phyloP scores from a whole-genome alignment of 371 early-diverging fungal species.

The Umbelopsis sp. region DNA sequence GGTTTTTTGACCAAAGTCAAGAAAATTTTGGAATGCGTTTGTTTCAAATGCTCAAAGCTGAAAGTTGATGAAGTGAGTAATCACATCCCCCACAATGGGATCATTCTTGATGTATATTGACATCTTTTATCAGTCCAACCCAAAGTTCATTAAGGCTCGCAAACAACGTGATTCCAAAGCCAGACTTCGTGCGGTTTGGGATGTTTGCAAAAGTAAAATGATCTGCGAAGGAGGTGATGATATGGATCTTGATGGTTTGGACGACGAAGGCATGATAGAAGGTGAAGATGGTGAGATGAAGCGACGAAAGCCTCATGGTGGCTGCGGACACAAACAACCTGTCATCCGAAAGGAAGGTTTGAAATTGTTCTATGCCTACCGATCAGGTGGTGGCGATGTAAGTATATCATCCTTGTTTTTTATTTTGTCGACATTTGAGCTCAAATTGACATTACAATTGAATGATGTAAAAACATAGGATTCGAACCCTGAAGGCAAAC shows the following conservation, averaged over 20 bases:
- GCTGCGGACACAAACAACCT: slow-evolving; percentile 96
- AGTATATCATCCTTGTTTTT: slow-evolving; percentile 23
- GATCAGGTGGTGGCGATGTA: slow-evolving; percentile 61
- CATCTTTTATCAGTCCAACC: slow-evolving; percentile 56
- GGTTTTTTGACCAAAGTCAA: slow-evolving; percentile 90
- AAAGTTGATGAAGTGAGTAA: slow-evolving; percentile 80
- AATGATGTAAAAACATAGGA: slow-evolving; percentile 37
- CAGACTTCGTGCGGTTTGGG: slow-evolving; percentile 92
- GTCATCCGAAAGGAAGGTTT: slow-evolving; percentile 90
- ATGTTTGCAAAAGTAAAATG: slow-evolving; percentile 85
- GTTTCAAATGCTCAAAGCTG: slow-evolving; percentile 97
- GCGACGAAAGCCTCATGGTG: slow-evolving; percentile 74
- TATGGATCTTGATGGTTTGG: slow-evolving; percentile 51
- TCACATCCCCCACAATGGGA: background rate
- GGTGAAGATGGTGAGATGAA: slow-evolving; percentile 49
- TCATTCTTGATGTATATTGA: background rate
- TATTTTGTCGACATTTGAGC: background rate
- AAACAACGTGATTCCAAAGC: slow-evolving; percentile 76
- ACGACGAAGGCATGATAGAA: slow-evolving; percentile 37
- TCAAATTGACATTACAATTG: background rate
- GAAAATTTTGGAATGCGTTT: slow-evolving; percentile 99
- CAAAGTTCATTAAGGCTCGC: slow-evolving; percentile 73
- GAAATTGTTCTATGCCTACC: slow-evolving; percentile 77
- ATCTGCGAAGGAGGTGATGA: slow-evolving; percentile 88
- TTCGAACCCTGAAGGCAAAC: slow-evolving; percentile 65